These are phyloP conservation scores for Lippia alba DNA, from an alignment of 305 asterid genomes.

Conservation along the genomic window DNA sequence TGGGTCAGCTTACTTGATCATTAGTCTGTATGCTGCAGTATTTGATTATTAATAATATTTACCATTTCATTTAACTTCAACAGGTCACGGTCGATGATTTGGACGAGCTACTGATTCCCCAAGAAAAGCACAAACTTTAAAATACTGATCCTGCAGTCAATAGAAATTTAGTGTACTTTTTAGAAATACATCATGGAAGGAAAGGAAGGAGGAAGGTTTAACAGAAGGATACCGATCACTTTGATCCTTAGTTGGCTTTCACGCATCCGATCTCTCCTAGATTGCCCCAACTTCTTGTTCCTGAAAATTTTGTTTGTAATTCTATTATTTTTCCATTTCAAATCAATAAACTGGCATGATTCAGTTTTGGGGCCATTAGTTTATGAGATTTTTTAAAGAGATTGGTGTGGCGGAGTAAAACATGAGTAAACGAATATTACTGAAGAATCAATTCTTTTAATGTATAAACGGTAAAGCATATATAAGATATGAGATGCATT, in stretches of 20 bases:
- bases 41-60: constrained; percentile 21
- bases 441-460: constrained; percentile 19
- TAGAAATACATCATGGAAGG: not conserved
- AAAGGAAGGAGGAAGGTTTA: not conserved
- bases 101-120: constrained; percentile 74
- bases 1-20: constrained; percentile 32
- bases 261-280: not conserved
- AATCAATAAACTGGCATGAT: constrained; percentile 9
- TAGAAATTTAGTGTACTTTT: not conserved
- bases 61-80: constrained; percentile 12
- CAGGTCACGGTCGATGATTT: constrained; percentile 85
- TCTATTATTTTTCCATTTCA: not conserved
- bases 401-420: too few relatives aligned
- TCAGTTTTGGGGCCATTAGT: not conserved
- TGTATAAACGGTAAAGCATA: constrained; percentile 44
- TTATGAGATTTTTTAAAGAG: too few relatives aligned
- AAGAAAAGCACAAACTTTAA: constrained; percentile 60
- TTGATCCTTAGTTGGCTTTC: too few relatives aligned
- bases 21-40: not conserved
- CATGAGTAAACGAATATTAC: too few relatives aligned
- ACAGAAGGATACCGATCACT: not conserved
- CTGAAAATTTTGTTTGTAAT: constrained; percentile 18
- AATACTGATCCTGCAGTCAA: not conserved
- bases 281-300: not conserved
- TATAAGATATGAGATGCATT: constrained; percentile 17